Evolutionary conservation across 2,329 filamentous ascomycete species (phyloP).

Genomic region (Alternaria tenuissima): DNA sequence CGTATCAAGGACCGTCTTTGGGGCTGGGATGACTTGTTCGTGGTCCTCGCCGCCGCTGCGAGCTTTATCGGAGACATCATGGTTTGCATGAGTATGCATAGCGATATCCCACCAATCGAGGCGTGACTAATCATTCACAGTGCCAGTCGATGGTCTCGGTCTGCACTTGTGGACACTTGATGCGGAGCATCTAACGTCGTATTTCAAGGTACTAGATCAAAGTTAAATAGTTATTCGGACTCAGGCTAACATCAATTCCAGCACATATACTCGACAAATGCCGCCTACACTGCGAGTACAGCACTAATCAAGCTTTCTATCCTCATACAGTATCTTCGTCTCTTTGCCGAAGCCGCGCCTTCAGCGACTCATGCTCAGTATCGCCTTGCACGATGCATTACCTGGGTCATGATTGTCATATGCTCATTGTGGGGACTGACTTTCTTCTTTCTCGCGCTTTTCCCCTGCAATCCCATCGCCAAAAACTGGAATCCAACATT

Average conservation of each 20-base stretch:
- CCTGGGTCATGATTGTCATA: slow-evolving; percentile 32
- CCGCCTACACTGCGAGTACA: slow-evolving; percentile 41
- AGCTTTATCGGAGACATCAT: slow-evolving; percentile 38
- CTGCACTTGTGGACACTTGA: slow-evolving; percentile 43
- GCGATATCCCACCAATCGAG: not conserved
- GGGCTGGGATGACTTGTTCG: slow-evolving; percentile 50
- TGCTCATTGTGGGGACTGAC: slow-evolving; percentile 41
- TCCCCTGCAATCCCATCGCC: slow-evolving; percentile 39
- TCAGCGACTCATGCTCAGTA: slow-evolving; percentile 17
- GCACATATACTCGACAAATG: slow-evolving; percentile 44
- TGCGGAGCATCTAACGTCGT: slow-evolving; percentile 21
- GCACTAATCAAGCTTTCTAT: slow-evolving; percentile 50
- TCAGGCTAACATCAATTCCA: slow-evolving; percentile 12
- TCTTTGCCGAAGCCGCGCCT: slow-evolving; percentile 39
- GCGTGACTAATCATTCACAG: slow-evolving; percentile 25
- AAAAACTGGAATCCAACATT: slow-evolving; percentile 41
- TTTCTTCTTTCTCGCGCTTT: slow-evolving; percentile 42
- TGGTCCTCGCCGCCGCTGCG: slow-evolving; percentile 38
- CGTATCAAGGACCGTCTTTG: slow-evolving; percentile 39
- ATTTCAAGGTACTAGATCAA: slow-evolving; percentile 39
- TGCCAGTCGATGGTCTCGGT: slow-evolving; percentile 45
- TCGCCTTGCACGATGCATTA: slow-evolving; percentile 27
- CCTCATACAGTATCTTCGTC: slow-evolving; percentile 48
- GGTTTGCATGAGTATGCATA: slow-evolving; percentile 43
- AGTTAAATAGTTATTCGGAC: too few species aligned